Evolutionary conservation across 2,329 filamentous ascomycete genomes (phyloP).

Genomic region (Fusarium torulosum): DNA sequence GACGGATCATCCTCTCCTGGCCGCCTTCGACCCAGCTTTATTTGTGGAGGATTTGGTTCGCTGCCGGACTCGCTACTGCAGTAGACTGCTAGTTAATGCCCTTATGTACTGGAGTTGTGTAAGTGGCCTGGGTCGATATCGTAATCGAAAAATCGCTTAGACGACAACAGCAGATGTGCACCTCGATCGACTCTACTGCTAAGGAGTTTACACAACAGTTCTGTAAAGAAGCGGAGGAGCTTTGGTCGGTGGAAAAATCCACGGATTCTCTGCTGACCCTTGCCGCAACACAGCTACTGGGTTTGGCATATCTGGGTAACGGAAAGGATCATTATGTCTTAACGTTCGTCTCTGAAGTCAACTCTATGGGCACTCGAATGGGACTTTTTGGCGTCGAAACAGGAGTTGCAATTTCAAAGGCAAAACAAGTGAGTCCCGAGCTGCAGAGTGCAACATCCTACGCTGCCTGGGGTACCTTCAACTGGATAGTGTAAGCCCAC

Average conservation of each 20-base stretch:
- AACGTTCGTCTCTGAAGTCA: slow-evolving; percentile 47
- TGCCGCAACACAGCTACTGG: slow-evolving; percentile 51
- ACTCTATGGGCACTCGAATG: slow-evolving; percentile 50
- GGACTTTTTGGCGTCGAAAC: slow-evolving; percentile 47
- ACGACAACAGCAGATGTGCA: slow-evolving; percentile 30
- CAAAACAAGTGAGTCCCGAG: slow-evolving; percentile 10
- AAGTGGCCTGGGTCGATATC: not conserved
- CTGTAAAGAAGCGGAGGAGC: slow-evolving; percentile 20
- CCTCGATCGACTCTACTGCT: not conserved
- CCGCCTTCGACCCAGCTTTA: slow-evolving; percentile 52
- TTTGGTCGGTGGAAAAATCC: slow-evolving; percentile 19
- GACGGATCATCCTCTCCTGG: slow-evolving; percentile 56
- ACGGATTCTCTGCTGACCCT: slow-evolving; percentile 44
- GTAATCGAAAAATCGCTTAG: not conserved
- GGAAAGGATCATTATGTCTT: slow-evolving; percentile 54
- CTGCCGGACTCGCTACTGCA: slow-evolving; percentile 14
- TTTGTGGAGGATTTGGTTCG: slow-evolving; percentile 54
- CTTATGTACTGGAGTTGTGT: slow-evolving; percentile 34
- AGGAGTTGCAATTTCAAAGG: slow-evolving; percentile 10
- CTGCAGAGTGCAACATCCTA: slow-evolving; percentile 34
- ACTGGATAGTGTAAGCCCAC: slow-evolving; percentile 54
- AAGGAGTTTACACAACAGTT: slow-evolving; percentile 14
- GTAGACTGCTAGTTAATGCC: slow-evolving; percentile 13
- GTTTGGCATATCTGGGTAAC: slow-evolving; percentile 52
- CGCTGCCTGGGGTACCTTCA: slow-evolving; percentile 53